Base-by-base conservation (phyloP, 257 asterid species). In the Eucommia ulmoides region DNA sequence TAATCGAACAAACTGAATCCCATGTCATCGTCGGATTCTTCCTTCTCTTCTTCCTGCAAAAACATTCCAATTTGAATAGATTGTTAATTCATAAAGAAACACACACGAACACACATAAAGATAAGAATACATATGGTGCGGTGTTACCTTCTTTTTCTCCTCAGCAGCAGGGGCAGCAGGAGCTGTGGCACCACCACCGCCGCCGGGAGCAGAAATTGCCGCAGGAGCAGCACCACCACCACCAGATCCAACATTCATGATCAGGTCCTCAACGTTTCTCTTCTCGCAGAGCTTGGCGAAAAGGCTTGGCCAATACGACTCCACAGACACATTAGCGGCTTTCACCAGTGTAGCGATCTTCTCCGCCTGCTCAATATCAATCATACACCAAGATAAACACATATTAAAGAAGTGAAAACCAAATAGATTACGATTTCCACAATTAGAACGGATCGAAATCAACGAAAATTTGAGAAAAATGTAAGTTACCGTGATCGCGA, bases 221-320 rank as follows among this genome's bases (percentile, higher is more conserved):
- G 74, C 69, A 46, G 55, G 76, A 20, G 74, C 79, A 18, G 66
- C 82, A n/a, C n/a, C n/a, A 5, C 88, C 93, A 19, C 89, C 89
- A 7, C 94, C 94, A 19, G 83, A 63, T 21, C 83, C 94, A 25
- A 77, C 73, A 44, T 76, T 79, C 60, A 69, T 55, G 52, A 83
- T 50, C 8, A 83, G 84, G 62, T 83, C 87, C 52, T 61, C 81
- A 10, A 83, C 25, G 24, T 76, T 83, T 59, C 52, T 77, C 76
- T 80, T 83, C 75, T 83, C 87, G 55, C 79, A 69, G 10, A 83
- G 87, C 81, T 75, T 80, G 1, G 82, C 72, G 33, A 80, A 75
- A 23, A 83, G 76, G 45, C 76, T 76, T 21, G 88, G 84, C 94
- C 94, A 83, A 82, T n/a, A n/a, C n/a, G n/a, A n/a, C n/a, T n/a